Conservation (phyloP, 371 early-diverging fungal species). For the Sporodiniella umbellata region DNA sequence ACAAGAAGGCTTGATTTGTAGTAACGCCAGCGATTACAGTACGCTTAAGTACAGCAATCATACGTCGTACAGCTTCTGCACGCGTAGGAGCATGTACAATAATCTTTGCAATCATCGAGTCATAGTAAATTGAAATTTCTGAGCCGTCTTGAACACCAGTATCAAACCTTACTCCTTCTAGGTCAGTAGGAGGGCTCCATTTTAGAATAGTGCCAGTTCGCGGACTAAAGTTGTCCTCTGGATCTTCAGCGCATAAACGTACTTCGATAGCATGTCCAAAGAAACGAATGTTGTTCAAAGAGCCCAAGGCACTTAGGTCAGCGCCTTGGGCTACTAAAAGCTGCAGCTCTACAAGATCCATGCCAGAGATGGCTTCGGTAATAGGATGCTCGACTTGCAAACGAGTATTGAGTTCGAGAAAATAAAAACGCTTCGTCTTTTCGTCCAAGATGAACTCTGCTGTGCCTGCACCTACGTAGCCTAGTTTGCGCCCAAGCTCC, state of each 20-base stretch:
- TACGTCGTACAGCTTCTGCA: slow-evolving; percentile 66
- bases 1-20: slow-evolving; percentile 66
- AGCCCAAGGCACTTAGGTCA: slow-evolving; percentile 40
- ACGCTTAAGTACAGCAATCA: slow-evolving; percentile 68
- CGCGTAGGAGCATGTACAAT: slow-evolving; percentile 84
- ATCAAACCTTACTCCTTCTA: slow-evolving; percentile 73
- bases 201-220: slow-evolving; percentile 73
- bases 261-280: slow-evolving; percentile 82
- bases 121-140: slow-evolving; percentile 78
- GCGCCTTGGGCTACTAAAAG: slow-evolving; percentile 67
- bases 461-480: slow-evolving; percentile 74
- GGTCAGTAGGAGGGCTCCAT: slow-evolving; percentile 72
- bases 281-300: slow-evolving; percentile 48
- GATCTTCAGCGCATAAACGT: slow-evolving; percentile 85
- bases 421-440: slow-evolving; percentile 69
- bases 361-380: slow-evolving; percentile 88
- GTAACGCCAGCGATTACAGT: slow-evolving; percentile 61
- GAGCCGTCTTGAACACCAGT: slow-evolving; percentile 81
- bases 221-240: slow-evolving; percentile 84
- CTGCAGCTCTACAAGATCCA: slow-evolving; percentile 94
- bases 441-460: slow-evolving; percentile 81
- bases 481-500: slow-evolving; percentile 53
- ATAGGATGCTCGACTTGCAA: slow-evolving; percentile 96
- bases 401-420: slow-evolving; percentile 83
- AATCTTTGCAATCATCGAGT: slow-evolving; percentile 86